Percentiles rank a stretch among this genome's conserved stretches.
Evolutionary conservation across 2,329 filamentous ascomycete species (phyloP).

Genomic region (Colletotrichum sp.): DNA sequence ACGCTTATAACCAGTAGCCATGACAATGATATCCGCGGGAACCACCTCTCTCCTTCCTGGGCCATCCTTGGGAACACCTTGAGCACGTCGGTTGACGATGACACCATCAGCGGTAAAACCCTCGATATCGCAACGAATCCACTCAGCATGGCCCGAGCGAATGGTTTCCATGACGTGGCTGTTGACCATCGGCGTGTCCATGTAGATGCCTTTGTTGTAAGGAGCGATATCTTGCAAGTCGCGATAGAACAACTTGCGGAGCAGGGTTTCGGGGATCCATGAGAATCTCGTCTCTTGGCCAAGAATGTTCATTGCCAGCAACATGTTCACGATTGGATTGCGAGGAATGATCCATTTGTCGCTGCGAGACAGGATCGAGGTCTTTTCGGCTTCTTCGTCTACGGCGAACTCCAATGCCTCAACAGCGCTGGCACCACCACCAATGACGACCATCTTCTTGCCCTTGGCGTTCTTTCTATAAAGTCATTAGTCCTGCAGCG

Average conservation of each 20-base stretch:
- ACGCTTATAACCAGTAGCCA: slow-evolving; percentile 83
- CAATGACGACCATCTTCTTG: slow-evolving; percentile 79
- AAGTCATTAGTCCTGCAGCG: slow-evolving; percentile 22
- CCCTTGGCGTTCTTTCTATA: slow-evolving; percentile 68
- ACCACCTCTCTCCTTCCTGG: slow-evolving; percentile 72
- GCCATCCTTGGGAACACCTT: slow-evolving; percentile 78
- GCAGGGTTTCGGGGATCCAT: slow-evolving; percentile 78
- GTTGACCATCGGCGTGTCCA: slow-evolving; percentile 87
- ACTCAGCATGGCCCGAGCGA: slow-evolving; percentile 73
- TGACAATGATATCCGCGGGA: slow-evolving; percentile 77
- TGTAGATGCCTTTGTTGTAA: slow-evolving; percentile 75
- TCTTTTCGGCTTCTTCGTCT: slow-evolving; percentile 68
- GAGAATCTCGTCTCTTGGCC: slow-evolving; percentile 78
- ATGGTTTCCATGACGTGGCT: slow-evolving; percentile 80
- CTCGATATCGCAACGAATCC: slow-evolving; percentile 82
- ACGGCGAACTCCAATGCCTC: slow-evolving; percentile 84
- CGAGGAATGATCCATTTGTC: slow-evolving; percentile 91
- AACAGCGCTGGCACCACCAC: slow-evolving; percentile 81
- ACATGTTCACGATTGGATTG: slow-evolving; percentile 74
- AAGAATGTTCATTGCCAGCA: slow-evolving; percentile 80
- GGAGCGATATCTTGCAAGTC: slow-evolving; percentile 79
- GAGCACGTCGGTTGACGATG: slow-evolving; percentile 71
- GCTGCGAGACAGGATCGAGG: slow-evolving; percentile 75
- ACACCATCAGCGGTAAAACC: slow-evolving; percentile 69
- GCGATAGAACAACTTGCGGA: slow-evolving; percentile 82